Percentiles rank a stretch among this genome's conserved stretches.
Conservation (phyloP, 2,329 filamentous ascomycete genomes). For the Sphaerulina populicola region DNA sequence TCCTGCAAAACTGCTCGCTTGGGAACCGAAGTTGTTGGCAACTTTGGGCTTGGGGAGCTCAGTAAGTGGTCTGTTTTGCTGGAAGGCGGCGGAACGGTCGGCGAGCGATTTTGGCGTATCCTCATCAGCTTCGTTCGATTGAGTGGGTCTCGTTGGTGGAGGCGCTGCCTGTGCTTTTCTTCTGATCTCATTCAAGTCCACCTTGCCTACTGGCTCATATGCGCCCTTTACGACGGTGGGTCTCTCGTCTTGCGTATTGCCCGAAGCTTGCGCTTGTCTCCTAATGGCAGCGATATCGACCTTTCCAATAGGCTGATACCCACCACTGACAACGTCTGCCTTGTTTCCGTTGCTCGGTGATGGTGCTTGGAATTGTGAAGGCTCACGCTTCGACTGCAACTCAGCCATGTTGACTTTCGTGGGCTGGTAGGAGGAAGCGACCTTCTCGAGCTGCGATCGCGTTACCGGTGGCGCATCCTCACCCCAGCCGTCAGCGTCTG, state of each 20-base stretch:
- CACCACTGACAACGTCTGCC: slow-evolving; percentile 66
- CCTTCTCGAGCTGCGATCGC: slow-evolving; percentile 80
- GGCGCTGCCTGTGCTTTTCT: slow-evolving; percentile 62
- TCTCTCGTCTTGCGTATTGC: slow-evolving; percentile 57
- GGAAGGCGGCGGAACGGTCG: slow-evolving; percentile 70
- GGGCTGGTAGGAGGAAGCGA: slow-evolving; percentile 84
- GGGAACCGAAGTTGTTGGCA: slow-evolving; percentile 73
- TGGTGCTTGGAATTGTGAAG: slow-evolving; percentile 52
- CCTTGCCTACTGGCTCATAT: slow-evolving; percentile 91
- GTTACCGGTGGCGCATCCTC: slow-evolving; percentile 85
- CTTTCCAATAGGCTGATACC: slow-evolving; percentile 90
- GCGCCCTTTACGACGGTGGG: slow-evolving; percentile 81
- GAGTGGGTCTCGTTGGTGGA: slow-evolving; percentile 35
- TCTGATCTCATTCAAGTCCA: slow-evolving; percentile 90
- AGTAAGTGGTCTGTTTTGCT: slow-evolving; percentile 68
- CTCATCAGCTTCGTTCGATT: slow-evolving; percentile 41
- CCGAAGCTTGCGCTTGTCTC: slow-evolving; percentile 57
- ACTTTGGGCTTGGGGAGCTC: slow-evolving; percentile 91
- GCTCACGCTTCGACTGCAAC: slow-evolving; percentile 63
- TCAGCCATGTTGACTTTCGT: slow-evolving; percentile 92
- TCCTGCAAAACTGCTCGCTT: slow-evolving; percentile 63
- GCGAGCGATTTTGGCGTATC: slow-evolving; percentile 56
- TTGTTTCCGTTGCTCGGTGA: slow-evolving; percentile 39
- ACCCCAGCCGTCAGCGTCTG: slow-evolving; percentile 88
- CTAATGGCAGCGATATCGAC: slow-evolving; percentile 93